phyloP scores from a whole-genome alignment of 2,329 filamentous ascomycete species.

The Penicillium sumatraense region DNA sequence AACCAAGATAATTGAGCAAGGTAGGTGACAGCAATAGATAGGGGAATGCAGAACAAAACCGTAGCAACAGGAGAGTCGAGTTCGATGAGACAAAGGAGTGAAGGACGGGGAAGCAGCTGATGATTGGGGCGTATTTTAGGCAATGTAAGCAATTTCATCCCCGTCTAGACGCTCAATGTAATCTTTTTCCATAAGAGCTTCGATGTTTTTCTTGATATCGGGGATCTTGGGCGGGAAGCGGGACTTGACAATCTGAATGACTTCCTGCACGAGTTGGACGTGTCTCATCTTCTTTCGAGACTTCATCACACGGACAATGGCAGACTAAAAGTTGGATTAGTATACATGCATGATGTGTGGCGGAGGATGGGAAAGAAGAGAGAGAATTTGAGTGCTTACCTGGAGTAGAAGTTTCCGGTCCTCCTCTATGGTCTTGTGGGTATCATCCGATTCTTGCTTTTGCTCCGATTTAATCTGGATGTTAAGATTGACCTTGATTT shows the following conservation, averaged over 20 bases:
- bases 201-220: constrained; percentile 99
- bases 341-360: background rate
- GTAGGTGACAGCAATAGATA: background rate
- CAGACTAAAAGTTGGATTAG: constrained; percentile 66
- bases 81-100: constrained; percentile 9
- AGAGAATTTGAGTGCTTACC: constrained; percentile 61
- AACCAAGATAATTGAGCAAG: background rate
- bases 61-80: background rate
- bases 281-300: constrained; percentile 99
- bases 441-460: constrained; percentile 95
- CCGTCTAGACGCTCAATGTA: constrained; percentile 95
- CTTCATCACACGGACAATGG: constrained; percentile 99
- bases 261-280: constrained; percentile 88
- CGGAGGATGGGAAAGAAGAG: background rate
- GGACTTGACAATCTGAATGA: constrained; percentile 90
- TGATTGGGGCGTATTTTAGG: constrained; percentile 54
- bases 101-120: constrained; percentile 27
- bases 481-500: constrained; percentile 95
- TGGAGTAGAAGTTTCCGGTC: constrained; percentile 95
- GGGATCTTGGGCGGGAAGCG: constrained; percentile 91
- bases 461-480: constrained; percentile 92
- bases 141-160: constrained; percentile 92
- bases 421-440: constrained; percentile 99
- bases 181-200: constrained; percentile 97
- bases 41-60: background rate